phyloP scores from a whole-genome alignment of 257 asterid genomes.

The Verbascum thapsus region DNA sequence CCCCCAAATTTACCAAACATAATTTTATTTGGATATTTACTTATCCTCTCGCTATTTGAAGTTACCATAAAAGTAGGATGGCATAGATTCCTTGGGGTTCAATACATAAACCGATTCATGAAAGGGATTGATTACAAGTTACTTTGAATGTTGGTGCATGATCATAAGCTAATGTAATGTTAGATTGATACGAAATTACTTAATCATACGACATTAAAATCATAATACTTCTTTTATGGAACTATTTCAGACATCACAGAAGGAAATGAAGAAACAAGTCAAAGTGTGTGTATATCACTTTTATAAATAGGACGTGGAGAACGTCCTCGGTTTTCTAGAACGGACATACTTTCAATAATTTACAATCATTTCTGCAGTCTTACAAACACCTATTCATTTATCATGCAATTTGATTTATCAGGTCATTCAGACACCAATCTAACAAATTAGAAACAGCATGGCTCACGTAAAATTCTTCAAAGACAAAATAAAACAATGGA shows the following conservation, averaged over 20 bases:
- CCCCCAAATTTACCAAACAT: background rate
- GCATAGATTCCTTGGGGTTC: background rate
- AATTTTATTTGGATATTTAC: background rate
- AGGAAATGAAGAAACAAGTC: background rate
- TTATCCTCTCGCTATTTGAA: too few relatives aligned
- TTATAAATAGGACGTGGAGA: background rate
- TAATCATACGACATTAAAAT: background rate
- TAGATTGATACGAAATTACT: background rate
- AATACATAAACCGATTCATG: background rate
- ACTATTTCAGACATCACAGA: background rate
- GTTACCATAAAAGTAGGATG: background rate
- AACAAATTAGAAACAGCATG: background rate
- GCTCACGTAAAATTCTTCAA: background rate
- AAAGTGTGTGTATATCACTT: background rate
- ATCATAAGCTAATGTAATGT: background rate
- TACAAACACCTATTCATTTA: background rate
- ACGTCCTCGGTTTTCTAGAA: conserved; percentile 3
- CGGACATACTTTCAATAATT: background rate
- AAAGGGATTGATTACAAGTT: background rate
- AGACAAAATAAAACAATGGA: background rate
- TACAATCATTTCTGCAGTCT: background rate
- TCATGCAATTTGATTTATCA: conserved; percentile 11
- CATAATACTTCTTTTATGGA: background rate
- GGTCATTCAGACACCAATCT: background rate
- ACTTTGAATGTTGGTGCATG: background rate